Evolutionary conservation across 352 stramenopile genomes (phyloP).

Genomic region (Labyrinthula sp.): DNA sequence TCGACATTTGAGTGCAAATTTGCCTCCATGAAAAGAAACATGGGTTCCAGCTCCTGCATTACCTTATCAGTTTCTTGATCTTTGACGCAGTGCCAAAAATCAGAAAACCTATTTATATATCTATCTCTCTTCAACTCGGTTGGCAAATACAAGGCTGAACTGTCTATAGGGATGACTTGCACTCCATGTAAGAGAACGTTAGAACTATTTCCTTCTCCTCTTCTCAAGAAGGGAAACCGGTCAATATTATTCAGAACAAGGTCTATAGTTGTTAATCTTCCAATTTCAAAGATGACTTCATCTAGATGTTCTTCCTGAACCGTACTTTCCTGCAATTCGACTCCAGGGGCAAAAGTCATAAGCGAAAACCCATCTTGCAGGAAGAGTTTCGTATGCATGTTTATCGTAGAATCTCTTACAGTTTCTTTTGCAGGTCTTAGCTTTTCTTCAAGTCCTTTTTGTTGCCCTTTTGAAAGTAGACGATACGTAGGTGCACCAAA

Average conservation of each 20-base stretch:
- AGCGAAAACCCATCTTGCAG: slow-evolving; percentile 5
- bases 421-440: slow-evolving; percentile 9
- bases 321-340: slow-evolving; percentile 3
- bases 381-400: slow-evolving; percentile 14
- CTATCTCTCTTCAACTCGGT: too few relatives aligned
- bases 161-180: too few relatives aligned
- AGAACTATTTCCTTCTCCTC: slow-evolving; percentile 6
- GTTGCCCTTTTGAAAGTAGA: neutral
- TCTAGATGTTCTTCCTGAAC: too few relatives aligned
- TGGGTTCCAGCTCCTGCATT: too few relatives aligned
- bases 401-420: slow-evolving; percentile 1
- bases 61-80: too few relatives aligned
- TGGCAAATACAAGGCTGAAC: too few relatives aligned
- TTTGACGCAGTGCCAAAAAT: too few relatives aligned
- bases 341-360: slow-evolving; percentile 10
- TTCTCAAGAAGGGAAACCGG: slow-evolving; percentile 9
- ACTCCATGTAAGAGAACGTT: too few relatives aligned
- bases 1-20: too few relatives aligned
- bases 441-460: neutral
- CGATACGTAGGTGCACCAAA: neutral
- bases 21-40: too few relatives aligned
- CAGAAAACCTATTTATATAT: too few relatives aligned
- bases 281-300: neutral
- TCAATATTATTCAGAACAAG: slow-evolving; percentile 16
- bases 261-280: slow-evolving; percentile 7